phyloP scores from a whole-genome alignment of 2,329 filamentous ascomycete genomes.

The Calonectria montana region DNA sequence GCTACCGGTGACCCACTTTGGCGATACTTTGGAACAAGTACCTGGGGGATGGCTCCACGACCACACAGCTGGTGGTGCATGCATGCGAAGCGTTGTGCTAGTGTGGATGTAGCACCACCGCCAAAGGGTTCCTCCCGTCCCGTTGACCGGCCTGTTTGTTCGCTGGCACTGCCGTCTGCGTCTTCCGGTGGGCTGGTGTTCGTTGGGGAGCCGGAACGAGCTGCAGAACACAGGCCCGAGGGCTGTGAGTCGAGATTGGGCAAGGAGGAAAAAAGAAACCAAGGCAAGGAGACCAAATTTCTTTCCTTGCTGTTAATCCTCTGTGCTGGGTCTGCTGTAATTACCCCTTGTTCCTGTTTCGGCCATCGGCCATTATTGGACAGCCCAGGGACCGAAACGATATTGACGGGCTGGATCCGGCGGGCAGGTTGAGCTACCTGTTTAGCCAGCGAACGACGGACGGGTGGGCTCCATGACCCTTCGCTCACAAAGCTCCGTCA shows the following conservation, averaged over 20 bases:
- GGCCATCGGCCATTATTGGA: constrained; percentile 35
- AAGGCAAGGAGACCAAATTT: constrained; percentile 11
- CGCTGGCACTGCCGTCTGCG: constrained; percentile 6
- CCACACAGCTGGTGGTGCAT: constrained; percentile 39
- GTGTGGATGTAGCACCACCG: constrained; percentile 33
- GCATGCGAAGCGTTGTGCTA: constrained; percentile 44
- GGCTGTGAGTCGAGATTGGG: not conserved
- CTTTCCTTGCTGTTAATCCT: constrained; percentile 21
- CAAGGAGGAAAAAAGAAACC: not conserved
- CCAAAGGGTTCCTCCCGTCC: constrained; percentile 44
- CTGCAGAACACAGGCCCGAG: not conserved
- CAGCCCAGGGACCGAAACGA: constrained; percentile 37
- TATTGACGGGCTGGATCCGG: constrained; percentile 44
- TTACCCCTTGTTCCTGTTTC: constrained; percentile 31
- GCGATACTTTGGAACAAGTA: constrained; percentile 28
- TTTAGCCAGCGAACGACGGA: constrained; percentile 39
- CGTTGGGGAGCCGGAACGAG: not conserved
- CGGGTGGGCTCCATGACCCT: constrained; percentile 10
- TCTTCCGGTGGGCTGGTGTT: not conserved
- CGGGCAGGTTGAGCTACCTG: constrained; percentile 43
- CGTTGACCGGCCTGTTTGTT: constrained; percentile 36
- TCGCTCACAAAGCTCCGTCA: not conserved
- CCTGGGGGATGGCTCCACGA: constrained; percentile 34
- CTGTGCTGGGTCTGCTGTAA: constrained; percentile 22
- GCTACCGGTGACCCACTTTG: constrained; percentile 21